Evolutionary conservation across 169 alveolate species (phyloP), one percentile per base, ranked within the genome.

Genomic region (Pseudocohnilembus persalinus): DNA sequence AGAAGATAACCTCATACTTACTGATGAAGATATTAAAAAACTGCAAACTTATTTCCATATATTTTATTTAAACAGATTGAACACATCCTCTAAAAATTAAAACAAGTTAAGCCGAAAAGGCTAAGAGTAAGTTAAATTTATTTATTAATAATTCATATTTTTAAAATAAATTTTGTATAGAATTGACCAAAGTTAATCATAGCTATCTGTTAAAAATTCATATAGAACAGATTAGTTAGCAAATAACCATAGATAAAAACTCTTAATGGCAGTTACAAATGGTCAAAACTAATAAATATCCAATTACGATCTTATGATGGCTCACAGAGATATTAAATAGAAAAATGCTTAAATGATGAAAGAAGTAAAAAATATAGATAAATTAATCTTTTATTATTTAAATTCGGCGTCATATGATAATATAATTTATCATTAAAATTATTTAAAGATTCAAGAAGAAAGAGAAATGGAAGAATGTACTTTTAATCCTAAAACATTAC

Each of bases 381-480:
- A 20, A 49, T 11, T 49, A 11, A 20, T 20, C 68, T 49, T 49
- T 49, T 20, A 11, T 49, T 11, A 49, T 20, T 49, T 49, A 49
- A 4, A n/a, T n/a, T n/a, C n/a, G n/a, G n/a, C n/a, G n/a, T n/a
- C n/a, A n/a, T n/a, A n/a, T n/a, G n/a, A n/a, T n/a, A n/a, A n/a
- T n/a, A n/a, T n/a, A n/a, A n/a, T n/a, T n/a, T n/a, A n/a, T n/a
- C n/a, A n/a, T n/a, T n/a, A n/a, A n/a, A 49, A 4, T 20, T 49
- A 49, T 49, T 20, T 11, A 49, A 49, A 49, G 68, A 49, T 49
- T 4, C 76, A 63, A 34, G 33, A 79, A 79, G 84, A 79, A 0
- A n/a, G 0, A 34, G 74, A 79, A 63, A 27, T 79, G 25, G 31
- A 79, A 34, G 84, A 79, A 72, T 79, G 84, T 29, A 79, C 84